Evolutionary conservation across 345 rosid species (phyloP).

Genomic region (Sonneratia alba): DNA sequence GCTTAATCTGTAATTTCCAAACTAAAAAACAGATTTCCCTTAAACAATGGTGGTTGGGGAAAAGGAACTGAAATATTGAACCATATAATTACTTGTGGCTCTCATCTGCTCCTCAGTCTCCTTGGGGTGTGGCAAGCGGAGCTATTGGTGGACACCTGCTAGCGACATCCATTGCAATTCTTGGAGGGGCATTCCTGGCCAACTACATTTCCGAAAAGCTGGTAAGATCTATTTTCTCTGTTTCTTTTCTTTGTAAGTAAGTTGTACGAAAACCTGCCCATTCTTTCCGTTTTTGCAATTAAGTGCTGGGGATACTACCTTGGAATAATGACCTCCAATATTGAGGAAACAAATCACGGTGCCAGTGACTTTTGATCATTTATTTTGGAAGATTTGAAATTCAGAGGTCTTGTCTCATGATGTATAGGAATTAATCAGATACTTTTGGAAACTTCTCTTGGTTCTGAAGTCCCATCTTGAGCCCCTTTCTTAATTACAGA

Average conservation of each 20-base stretch:
- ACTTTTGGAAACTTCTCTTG: no score
- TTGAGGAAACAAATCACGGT: neutral
- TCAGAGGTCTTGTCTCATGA: no score
- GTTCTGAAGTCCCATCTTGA: no score
- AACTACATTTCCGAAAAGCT: slow-evolving; percentile 89
- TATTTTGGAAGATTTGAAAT: no score
- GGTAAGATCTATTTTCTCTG: slow-evolving; percentile 23
- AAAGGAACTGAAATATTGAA: neutral
- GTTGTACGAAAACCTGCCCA: neutral
- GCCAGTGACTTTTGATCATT: no score
- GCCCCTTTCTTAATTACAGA: no score
- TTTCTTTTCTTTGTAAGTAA: neutral
- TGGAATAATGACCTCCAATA: neutral
- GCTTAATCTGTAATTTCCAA: neutral
- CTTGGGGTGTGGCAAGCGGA: slow-evolving; percentile 96
- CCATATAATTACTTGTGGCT: neutral
- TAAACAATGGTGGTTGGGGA: neutral
- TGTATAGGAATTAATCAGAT: no score
- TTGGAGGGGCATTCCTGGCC: slow-evolving; percentile 93
- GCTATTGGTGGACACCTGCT: slow-evolving; percentile 91
- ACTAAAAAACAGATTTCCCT: neutral
- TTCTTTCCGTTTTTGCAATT: neutral
- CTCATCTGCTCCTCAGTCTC: slow-evolving; percentile 40
- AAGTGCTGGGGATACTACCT: neutral
- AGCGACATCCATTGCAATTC: slow-evolving; percentile 71